phyloP scores from a whole-genome alignment of 2,329 filamentous ascomycete genomes.

The Nigrospora sphaerica region DNA sequence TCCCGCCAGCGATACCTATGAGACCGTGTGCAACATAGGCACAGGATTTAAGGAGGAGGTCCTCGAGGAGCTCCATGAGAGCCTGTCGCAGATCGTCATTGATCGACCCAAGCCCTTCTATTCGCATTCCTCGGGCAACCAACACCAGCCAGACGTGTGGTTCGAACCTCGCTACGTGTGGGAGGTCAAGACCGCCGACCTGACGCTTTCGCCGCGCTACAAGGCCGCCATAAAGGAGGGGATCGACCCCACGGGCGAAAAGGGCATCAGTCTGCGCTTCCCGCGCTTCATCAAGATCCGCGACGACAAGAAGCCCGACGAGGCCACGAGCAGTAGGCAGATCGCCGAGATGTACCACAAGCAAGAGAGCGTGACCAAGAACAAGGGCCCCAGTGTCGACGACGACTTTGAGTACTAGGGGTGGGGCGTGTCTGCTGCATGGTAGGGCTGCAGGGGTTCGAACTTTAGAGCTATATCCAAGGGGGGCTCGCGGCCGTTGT shows the following conservation, averaged over 20 bases:
- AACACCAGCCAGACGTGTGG: slow-evolving; percentile 98
- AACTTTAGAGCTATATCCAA: background rate
- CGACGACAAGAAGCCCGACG: slow-evolving; percentile 92
- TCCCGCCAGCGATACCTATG: slow-evolving; percentile 69
- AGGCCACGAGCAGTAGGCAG: slow-evolving; percentile 76
- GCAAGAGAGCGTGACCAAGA: slow-evolving; percentile 86
- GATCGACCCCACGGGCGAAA: slow-evolving; percentile 61
- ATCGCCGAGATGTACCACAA: slow-evolving; percentile 96
- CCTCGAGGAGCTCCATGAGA: slow-evolving; percentile 76
- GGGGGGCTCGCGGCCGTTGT: background rate
- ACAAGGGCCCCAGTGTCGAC: slow-evolving; percentile 79
- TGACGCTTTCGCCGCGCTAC: slow-evolving; percentile 88
- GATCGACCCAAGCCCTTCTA: slow-evolving; percentile 94
- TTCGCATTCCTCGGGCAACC: slow-evolving; percentile 70
- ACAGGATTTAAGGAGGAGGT: slow-evolving; percentile 94
- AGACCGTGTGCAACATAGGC: slow-evolving; percentile 97
- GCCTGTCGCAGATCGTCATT: slow-evolving; percentile 72
- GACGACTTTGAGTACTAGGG: slow-evolving; percentile 93
- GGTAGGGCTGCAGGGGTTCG: background rate
- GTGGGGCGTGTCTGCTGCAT: background rate
- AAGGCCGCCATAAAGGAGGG: slow-evolving; percentile 83
- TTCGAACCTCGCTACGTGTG: slow-evolving; percentile 92
- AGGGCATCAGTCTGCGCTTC: slow-evolving; percentile 84
- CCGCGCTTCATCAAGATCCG: slow-evolving; percentile 86
- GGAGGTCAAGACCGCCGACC: slow-evolving; percentile 95